These are phyloP conservation scores for Exophiala calicioides DNA, from an alignment of 2,329 filamentous ascomycete genomes.

Conservation along the genomic window DNA sequence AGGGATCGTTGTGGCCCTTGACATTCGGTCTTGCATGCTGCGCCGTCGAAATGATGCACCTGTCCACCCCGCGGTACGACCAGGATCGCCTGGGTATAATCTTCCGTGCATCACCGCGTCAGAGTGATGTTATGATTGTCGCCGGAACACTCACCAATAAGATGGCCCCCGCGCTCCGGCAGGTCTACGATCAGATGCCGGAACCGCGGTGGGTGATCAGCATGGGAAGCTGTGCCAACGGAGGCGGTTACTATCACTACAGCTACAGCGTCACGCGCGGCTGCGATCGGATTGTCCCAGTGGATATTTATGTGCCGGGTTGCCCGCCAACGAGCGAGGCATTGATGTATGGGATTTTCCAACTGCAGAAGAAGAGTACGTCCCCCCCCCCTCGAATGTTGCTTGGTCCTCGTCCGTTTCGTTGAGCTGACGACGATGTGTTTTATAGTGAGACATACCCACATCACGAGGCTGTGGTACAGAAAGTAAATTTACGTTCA, in stretches of 20 bases:
- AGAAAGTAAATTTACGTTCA: slow-evolving; percentile 48
- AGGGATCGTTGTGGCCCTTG: slow-evolving; percentile 85
- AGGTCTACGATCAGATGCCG: slow-evolving; percentile 95
- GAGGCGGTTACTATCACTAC: slow-evolving; percentile 85
- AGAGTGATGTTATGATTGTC: slow-evolving; percentile 92
- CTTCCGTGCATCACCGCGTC: slow-evolving; percentile 82
- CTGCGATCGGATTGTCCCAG: slow-evolving; percentile 74
- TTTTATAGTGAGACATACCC: slow-evolving; percentile 45
- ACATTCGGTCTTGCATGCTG: slow-evolving; percentile 88
- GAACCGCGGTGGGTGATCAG: slow-evolving; percentile 84
- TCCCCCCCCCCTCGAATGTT: background rate
- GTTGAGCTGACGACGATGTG: slow-evolving; percentile 12
- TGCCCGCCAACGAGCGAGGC: slow-evolving; percentile 60
- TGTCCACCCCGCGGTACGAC: slow-evolving; percentile 84
- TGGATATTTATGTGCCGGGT: slow-evolving; percentile 78
- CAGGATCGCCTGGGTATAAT: slow-evolving; percentile 87
- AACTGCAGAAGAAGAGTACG: slow-evolving; percentile 69
- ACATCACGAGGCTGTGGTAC: slow-evolving; percentile 57
- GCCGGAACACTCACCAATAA: slow-evolving; percentile 93
- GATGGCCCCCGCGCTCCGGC: slow-evolving; percentile 87
- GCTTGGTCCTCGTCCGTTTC: background rate
- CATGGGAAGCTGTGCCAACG: slow-evolving; percentile 84
- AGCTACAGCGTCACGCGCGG: slow-evolving; percentile 75
- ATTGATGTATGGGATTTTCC: slow-evolving; percentile 65
- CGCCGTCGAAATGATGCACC: slow-evolving; percentile 90